Percentiles rank a stretch among this genome's conserved stretches.
These are phyloP conservation scores for Fusarium tjaetaba DNA, from an alignment of 2,329 filamentous ascomycete species.

Conservation along the genomic window DNA sequence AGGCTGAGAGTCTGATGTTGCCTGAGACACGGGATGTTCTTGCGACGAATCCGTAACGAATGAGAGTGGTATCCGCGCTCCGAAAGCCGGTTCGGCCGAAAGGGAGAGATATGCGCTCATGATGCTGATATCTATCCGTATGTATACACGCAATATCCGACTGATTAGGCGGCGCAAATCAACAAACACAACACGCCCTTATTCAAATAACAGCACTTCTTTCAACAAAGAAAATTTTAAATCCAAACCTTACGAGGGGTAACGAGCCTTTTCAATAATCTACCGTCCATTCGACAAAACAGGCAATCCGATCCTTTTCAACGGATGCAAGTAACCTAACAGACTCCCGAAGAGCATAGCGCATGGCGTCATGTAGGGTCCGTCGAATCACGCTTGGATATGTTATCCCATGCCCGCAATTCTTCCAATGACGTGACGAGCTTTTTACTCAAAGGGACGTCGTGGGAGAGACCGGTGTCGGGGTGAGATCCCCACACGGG, in stretches of 20 bases:
- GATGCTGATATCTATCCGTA: neutral
- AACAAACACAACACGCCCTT: neutral
- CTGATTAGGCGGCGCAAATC: neutral
- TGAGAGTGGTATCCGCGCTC: neutral
- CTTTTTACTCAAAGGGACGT: neutral
- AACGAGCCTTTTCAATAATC: conserved; percentile 3
- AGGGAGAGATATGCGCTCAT: conserved; percentile 34
- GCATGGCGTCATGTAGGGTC: conserved; percentile 37
- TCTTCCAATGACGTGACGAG: conserved; percentile 34
- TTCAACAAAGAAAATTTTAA: neutral
- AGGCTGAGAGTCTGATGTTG: neutral
- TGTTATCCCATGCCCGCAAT: conserved; percentile 34
- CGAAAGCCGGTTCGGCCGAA: conserved; percentile 27
- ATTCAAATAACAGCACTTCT: neutral
- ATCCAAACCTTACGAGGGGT: neutral
- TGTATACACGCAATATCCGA: neutral
- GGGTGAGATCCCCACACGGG: conserved; percentile 31
- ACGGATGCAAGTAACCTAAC: conserved; percentile 12
- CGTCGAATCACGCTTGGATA: conserved; percentile 33
- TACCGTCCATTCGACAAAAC: neutral
- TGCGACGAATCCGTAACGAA: neutral
- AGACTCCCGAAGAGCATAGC: neutral
- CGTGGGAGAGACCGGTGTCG: conserved; percentile 31
- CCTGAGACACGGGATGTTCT: neutral
- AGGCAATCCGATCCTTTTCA: conserved; percentile 15